Base-by-base conservation (phyloP, 768 basidiomycete genomes). In the Tulasnella sp. region DNA sequence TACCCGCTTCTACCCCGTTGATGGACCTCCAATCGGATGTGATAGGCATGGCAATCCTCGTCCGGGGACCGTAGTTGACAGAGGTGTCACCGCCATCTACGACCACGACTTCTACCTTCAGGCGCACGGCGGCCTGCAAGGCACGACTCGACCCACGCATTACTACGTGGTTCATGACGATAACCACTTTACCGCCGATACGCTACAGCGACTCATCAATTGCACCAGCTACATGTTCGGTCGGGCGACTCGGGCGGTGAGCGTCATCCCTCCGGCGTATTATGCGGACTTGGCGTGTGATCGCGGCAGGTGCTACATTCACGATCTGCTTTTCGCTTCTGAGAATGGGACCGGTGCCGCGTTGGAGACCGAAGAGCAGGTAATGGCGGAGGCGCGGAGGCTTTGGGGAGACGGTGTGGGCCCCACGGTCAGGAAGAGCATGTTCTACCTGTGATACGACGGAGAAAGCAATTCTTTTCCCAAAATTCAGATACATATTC, bases 121-220 rank as follows among this genome's bases (percentile, higher is more conserved):
- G 13, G 68, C 66, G 47, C 49, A 58, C 56, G 61, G 44, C 29
- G 62, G 60, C 17, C 47, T 63, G 7, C 62, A 63, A 49, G 62
- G 62, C n/a, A 78, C 77, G 15, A 77, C 77, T 9, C 70, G 74
- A 59, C 74, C 86, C 0, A 91, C 88, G 1, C 88, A 89, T 65
- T 91, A 90, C 70, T 81, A 79, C 1, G 80, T 88, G 45, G 76
- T 89, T 3, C 86, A 89, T 68, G 88, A 91, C 69, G 88, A 92
- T 71, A 83, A 80, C 66, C 67, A 60, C 2, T 73, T 89, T n/a
- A 72, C 71, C 1, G 83, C 87, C 0, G 83, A 93, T 68, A 79
- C 80, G 15, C 73, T 90, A 10, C 89, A 92, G 67, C 75, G 82
- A 61, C 84, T 87, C 1, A 81, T 85, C 0, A 79, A 90, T 66